Percentiles rank a stretch among this genome's conserved stretches.
phyloP scores from a whole-genome alignment of 2,329 filamentous ascomycete genomes.

The Penicillium sp. region DNA sequence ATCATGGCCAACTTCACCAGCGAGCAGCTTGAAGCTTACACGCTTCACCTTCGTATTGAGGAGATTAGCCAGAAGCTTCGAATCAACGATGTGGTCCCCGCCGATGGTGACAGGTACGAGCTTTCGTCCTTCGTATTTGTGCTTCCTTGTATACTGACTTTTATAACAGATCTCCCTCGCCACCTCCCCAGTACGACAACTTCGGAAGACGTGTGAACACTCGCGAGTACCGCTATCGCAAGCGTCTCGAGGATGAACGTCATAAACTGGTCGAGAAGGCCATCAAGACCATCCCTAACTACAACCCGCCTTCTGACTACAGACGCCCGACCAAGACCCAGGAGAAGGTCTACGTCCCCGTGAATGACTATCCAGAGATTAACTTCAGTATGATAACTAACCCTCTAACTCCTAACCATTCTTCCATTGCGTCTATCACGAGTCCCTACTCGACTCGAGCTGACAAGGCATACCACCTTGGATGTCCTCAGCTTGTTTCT shows the following conservation, averaged over 20 bases:
- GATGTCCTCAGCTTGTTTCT: slow-evolving; percentile 42
- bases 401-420: slow-evolving; percentile 79
- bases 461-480: slow-evolving; percentile 31
- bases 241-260: slow-evolving; percentile 95
- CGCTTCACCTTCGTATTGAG: slow-evolving; percentile 92
- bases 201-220: slow-evolving; percentile 99
- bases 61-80: slow-evolving; percentile 99
- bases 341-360: slow-evolving; percentile 99
- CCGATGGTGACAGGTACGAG: slow-evolving; percentile 83
- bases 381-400: slow-evolving; percentile 99
- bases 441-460: slow-evolving; percentile 45
- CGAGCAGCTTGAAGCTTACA: slow-evolving; percentile 97
- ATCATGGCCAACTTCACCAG: slow-evolving; percentile 98
- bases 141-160: slow-evolving; percentile 15
- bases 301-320: slow-evolving; percentile 97
- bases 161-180: slow-evolving; percentile 77
- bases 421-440: slow-evolving; percentile 41
- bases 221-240: slow-evolving; percentile 96
- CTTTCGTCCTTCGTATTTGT: neutral
- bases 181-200: slow-evolving; percentile 96
- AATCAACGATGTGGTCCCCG: slow-evolving; percentile 97
- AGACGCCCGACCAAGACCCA: slow-evolving; percentile 99
- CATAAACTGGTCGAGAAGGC: slow-evolving; percentile 98
- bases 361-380: slow-evolving; percentile 99
- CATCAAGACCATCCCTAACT: slow-evolving; percentile 99